Base-by-base conservation (phyloP, 139 green algal species). In the Chlorella sp. region DNA sequence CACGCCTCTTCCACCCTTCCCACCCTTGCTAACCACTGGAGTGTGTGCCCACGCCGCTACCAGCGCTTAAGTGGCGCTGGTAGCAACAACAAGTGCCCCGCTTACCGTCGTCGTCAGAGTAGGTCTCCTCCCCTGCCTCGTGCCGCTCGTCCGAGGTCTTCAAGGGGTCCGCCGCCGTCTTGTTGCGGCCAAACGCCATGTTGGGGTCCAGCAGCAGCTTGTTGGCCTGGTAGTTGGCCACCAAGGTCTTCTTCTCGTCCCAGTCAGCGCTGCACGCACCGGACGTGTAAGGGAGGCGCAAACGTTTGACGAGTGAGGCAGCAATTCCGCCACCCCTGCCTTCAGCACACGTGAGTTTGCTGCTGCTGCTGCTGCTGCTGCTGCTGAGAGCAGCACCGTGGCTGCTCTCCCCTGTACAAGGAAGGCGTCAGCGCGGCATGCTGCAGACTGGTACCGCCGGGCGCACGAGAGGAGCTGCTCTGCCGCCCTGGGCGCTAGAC, bases 21-120 rank as follows among this genome's bases (percentile, higher is more conserved):
- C 10, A 26, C 10, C 42, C 17, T 10, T 55, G 42, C 42, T 55
- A 55, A 55, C 17, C 10, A 55, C 10, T 17, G 17, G 42, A 10
- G 42, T 26, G 42, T 10, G 42, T 26, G 10, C 17, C 10, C 42
- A 26, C 17, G 17, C 10, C 10, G 10, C 10, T 55, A 17, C 42
- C 10, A 17, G 10, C 42, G 17, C 10, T 55, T 10, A 10, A 55
- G 10, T 17, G 10, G 17, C 10, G 10, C 42, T 26, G 42, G 42
- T 10, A 26, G 42, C 42, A 10, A 55, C 17, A 10, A 55, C 42
- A 55, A 10, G 10, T 55, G 42, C 17, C 55, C 14, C 24, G 2
- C 78, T 67, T 67, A 88, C 83, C 83, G 63, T 88, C 83, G 72
- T 88, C 83, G 49, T 88, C 83, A 6, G 72, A 81, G 36, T 65